Conservation (phyloP, 1,284 basidiomycete genomes). For the Xerocomus nothofagi region DNA sequence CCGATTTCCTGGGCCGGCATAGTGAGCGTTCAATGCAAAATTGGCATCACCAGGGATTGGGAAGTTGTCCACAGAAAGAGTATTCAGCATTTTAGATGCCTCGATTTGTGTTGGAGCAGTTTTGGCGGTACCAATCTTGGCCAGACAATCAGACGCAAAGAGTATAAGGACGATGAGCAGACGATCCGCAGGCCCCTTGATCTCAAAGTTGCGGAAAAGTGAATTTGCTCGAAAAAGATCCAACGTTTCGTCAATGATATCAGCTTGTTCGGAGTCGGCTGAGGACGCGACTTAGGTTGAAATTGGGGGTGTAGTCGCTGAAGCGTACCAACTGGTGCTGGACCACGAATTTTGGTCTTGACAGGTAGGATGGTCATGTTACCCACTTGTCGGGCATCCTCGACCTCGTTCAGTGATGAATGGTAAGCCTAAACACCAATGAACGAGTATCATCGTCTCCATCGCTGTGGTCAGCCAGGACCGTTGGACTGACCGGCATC, state of each 20-base stretch:
- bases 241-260: slow-evolving; percentile 96
- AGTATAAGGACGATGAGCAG: slow-evolving; percentile 97
- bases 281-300: slow-evolving; percentile 9
- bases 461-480: neutral
- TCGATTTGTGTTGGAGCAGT: slow-evolving; percentile 78
- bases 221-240: slow-evolving; percentile 99
- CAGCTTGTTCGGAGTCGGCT: slow-evolving; percentile 79
- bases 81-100: slow-evolving; percentile 86
- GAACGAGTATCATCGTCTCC: slow-evolving; percentile 3
- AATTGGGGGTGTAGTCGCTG: neutral
- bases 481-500: slow-evolving; percentile 33
- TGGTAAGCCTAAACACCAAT: slow-evolving; percentile 80
- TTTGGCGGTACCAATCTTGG: slow-evolving; percentile 75
- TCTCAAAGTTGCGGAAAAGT: slow-evolving; percentile 99
- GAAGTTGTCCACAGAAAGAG: slow-evolving; percentile 91
- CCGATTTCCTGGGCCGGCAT: slow-evolving; percentile 77
- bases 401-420: slow-evolving; percentile 89
- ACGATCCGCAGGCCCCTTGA: slow-evolving; percentile 97
- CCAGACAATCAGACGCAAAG: slow-evolving; percentile 96
- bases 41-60: slow-evolving; percentile 94
- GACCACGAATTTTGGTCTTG: slow-evolving; percentile 88
- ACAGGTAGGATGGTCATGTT: slow-evolving; percentile 92
- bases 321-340: slow-evolving; percentile 77
- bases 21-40: slow-evolving; percentile 93
- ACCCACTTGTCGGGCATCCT: slow-evolving; percentile 81